Conservation (phyloP, 2,329 filamentous ascomycete species). For the Fusarium kyushuense region DNA sequence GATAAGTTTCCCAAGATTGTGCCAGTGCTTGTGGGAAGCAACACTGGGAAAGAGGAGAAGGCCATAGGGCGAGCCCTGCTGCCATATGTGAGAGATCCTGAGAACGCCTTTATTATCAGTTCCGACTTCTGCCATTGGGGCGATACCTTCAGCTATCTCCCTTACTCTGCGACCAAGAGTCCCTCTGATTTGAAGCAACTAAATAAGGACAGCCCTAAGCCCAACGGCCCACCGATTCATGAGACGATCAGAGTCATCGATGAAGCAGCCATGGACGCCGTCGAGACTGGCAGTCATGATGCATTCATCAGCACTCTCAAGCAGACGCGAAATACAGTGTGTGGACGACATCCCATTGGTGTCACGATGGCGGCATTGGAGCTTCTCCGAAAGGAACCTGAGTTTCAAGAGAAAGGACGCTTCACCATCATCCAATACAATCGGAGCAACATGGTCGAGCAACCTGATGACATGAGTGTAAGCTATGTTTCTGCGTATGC, state of each 20-base stretch:
- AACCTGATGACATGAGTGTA: slow-evolving; percentile 82
- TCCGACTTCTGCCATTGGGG: slow-evolving; percentile 99
- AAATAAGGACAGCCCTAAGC: slow-evolving; percentile 29
- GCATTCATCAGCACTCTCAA: slow-evolving; percentile 76
- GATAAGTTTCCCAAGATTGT: slow-evolving; percentile 78
- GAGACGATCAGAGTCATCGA: slow-evolving; percentile 88
- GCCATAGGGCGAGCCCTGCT: slow-evolving; percentile 76
- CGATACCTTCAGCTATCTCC: slow-evolving; percentile 80
- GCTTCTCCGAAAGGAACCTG: slow-evolving; percentile 60
- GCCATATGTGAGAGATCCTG: slow-evolving; percentile 79
- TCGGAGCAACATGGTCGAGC: slow-evolving; percentile 80
- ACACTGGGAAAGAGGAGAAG: slow-evolving; percentile 72
- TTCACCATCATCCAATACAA: slow-evolving; percentile 91
- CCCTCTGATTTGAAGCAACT: slow-evolving; percentile 46
- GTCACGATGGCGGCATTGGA: slow-evolving; percentile 92
- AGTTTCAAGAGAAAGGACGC: slow-evolving; percentile 56
- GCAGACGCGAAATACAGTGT: slow-evolving; percentile 89
- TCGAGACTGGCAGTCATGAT: slow-evolving; percentile 79
- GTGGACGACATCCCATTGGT: slow-evolving; percentile 93
- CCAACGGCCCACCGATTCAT: slow-evolving; percentile 70
- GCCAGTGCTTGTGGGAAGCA: slow-evolving; percentile 87
- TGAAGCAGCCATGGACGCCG: slow-evolving; percentile 83
- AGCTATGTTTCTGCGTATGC: slow-evolving; percentile 96
- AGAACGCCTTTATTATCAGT: slow-evolving; percentile 87
- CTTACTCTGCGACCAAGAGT: slow-evolving; percentile 68